Conservation (phyloP, 2,329 filamentous ascomycete species). For the Mollisia scopiformis region DNA sequence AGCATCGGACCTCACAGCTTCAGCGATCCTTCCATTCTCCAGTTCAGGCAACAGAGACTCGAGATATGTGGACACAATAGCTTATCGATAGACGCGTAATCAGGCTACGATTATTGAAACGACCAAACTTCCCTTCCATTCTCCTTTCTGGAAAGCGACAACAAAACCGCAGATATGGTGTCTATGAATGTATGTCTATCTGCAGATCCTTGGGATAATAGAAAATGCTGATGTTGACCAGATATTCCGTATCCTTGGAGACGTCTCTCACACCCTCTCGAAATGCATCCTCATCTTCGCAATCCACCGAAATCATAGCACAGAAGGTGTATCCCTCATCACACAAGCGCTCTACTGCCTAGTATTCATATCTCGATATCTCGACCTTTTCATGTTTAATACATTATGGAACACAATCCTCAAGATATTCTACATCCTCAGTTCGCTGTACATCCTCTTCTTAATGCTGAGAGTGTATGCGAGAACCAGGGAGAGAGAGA, state of each 20-base stretch:
- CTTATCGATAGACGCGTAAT: conserved; percentile 20
- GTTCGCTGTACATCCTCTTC: conserved; percentile 83
- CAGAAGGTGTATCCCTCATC: conserved; percentile 90
- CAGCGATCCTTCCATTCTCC: background rate
- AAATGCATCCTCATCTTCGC: conserved; percentile 91
- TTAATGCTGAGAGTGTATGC: conserved; percentile 87
- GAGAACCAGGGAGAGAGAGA: conserved; percentile 85
- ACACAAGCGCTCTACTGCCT: conserved; percentile 85
- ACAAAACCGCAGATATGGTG: conserved; percentile 20
- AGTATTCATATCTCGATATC: conserved; percentile 86
- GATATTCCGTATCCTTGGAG: conserved; percentile 76
- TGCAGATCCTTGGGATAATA: background rate
- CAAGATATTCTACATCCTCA: conserved; percentile 86
- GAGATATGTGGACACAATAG: background rate
- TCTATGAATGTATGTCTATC: conserved; percentile 28
- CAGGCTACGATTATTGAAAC: conserved; percentile 16
- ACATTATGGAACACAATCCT: conserved; percentile 75
- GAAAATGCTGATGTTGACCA: conserved; percentile 13
- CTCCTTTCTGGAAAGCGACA: background rate
- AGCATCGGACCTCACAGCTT: background rate
- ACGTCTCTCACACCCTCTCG: conserved; percentile 81
- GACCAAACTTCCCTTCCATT: conserved; percentile 2
- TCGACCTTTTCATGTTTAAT: conserved; percentile 71
- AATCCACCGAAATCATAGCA: conserved; percentile 85
- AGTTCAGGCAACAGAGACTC: background rate